phyloP scores from a whole-genome alignment of 2,329 filamentous ascomycete species.

The Aspergillus sp. region DNA sequence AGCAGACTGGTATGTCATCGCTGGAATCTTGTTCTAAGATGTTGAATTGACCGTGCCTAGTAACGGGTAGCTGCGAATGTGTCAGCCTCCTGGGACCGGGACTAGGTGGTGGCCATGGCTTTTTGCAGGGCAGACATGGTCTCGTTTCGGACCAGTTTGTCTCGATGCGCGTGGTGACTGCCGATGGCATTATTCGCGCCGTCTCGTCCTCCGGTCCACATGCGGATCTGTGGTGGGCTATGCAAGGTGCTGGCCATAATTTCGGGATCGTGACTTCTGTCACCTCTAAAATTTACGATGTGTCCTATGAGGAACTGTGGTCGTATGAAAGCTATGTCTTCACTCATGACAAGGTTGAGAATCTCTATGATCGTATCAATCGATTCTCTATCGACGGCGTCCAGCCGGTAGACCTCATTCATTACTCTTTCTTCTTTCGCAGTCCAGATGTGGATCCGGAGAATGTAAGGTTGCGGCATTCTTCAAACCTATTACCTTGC shows the following conservation, averaged over 20 bases:
- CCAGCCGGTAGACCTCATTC: constrained; percentile 10
- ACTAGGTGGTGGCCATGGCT: constrained; percentile 59
- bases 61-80: constrained; percentile 55
- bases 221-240: constrained; percentile 54
- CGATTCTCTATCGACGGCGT: neutral
- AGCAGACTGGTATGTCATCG: constrained; percentile 42
- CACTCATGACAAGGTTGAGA: constrained; percentile 7
- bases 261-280: constrained; percentile 55
- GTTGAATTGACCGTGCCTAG: neutral
- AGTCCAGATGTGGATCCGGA: constrained; percentile 1
- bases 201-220: constrained; percentile 1
- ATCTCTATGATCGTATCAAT: constrained; percentile 10
- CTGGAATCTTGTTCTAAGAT: neutral
- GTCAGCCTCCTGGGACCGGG: constrained; percentile 49
- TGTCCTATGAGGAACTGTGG: constrained; percentile 12
- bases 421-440: constrained; percentile 7
- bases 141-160: constrained; percentile 55
- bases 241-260: constrained; percentile 57
- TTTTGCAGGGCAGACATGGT: constrained; percentile 54
- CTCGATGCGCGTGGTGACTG: constrained; percentile 52
- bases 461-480: constrained; percentile 6
- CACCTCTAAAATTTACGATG: constrained; percentile 47
- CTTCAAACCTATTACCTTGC: neutral
- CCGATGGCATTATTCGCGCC: constrained; percentile 39
- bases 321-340: constrained; percentile 7